Base-by-base conservation (phyloP, 2,329 filamentous ascomycete species). In the Aspergillus latus region DNA sequence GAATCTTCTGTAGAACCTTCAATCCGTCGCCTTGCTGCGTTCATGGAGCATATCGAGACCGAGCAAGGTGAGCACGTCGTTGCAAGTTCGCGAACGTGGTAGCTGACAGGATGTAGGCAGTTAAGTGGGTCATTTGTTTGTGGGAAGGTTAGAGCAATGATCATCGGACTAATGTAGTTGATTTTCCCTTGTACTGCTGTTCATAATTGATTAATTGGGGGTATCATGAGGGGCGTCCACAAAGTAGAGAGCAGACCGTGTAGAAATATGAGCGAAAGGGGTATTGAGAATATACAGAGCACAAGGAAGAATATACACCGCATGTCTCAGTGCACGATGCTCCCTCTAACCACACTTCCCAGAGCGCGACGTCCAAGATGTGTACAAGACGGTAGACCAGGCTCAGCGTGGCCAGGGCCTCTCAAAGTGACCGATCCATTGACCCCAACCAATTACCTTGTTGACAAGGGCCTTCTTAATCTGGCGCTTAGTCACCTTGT, bases 351-450 rank as follows among this genome's bases (percentile, higher is more conserved):
- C 30, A 36, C 8, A 13, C 10, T 6, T 29, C 29, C 29, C 30
- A 2, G 44, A 43, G 39, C 5, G 5, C 10, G 11, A 51, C 47
- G 6, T n/a, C 30, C 5, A 49, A 32, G 4, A 13, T 13, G 16
- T 49, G 37, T 39, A 21, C 13, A 11, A 21, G 26, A 32, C n/a
- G 21, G 16, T 8, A 8, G 11, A 1, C 32, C 11, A 11, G 10
- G 15, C 15, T 40, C 47, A 60, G 8, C 45, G 52, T 30, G 65
- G 57, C 64, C 66, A 68, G 0, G 63, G 59, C 9, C 64, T 65
- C 53, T 71, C 66, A 56, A 65, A 72, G 16, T 54, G 50, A 4
- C 68, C 71, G 21, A 64, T 57, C 70, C 71, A 73, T 52, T 71
- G 64, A 1, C 62, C 68, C 69, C 67, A 71, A 2, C 64, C 69